Conservation (phyloP, 2,329 filamentous ascomycete genomes). For the Scortechinia acanthostroma region DNA sequence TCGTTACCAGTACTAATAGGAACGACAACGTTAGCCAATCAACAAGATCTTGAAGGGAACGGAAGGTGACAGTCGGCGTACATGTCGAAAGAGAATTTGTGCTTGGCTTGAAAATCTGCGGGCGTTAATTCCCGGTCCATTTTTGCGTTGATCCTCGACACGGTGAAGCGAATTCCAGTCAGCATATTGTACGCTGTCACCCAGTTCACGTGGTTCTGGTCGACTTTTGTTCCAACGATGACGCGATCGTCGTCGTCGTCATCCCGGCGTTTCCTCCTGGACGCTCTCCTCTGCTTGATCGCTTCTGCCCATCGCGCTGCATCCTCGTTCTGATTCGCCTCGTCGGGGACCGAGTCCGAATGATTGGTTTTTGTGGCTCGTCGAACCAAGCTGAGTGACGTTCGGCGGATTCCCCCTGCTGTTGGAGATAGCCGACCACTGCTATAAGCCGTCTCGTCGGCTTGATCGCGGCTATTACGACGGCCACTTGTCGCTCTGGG, state of each 20-base stretch:
- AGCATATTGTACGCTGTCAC: conserved; percentile 99
- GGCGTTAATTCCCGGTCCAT: conserved; percentile 83
- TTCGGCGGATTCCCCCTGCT: not conserved
- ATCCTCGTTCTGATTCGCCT: conserved; percentile 80
- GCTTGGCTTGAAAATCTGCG: conserved; percentile 85
- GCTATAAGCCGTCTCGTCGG: not conserved
- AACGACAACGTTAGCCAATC: conserved; percentile 28
- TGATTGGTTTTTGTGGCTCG: not conserved
- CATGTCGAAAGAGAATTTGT: conserved; percentile 99
- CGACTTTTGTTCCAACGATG: conserved; percentile 91
- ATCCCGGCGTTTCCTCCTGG: conserved; percentile 75
- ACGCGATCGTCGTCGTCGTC: conserved; percentile 90
- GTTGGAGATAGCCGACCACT: not conserved
- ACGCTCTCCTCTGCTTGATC: conserved; percentile 83
- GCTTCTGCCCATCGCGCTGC: conserved; percentile 87
- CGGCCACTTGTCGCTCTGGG: not conserved
- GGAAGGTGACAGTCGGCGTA: conserved; percentile 34
- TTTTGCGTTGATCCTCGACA: conserved; percentile 94
- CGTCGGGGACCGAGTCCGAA: conserved; percentile 38
- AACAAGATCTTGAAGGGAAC: not conserved
- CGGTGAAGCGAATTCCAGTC: conserved; percentile 93
- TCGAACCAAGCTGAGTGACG: not conserved
- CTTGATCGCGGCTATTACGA: not conserved
- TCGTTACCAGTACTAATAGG: conserved; percentile 77
- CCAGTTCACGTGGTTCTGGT: conserved; percentile 94